A percentile compares a stretch with the other conserved stretches of the same genome.
phyloP scores from a whole-genome alignment of 148 eudicot genomes.

The Pharnaceum exiguum region DNA sequence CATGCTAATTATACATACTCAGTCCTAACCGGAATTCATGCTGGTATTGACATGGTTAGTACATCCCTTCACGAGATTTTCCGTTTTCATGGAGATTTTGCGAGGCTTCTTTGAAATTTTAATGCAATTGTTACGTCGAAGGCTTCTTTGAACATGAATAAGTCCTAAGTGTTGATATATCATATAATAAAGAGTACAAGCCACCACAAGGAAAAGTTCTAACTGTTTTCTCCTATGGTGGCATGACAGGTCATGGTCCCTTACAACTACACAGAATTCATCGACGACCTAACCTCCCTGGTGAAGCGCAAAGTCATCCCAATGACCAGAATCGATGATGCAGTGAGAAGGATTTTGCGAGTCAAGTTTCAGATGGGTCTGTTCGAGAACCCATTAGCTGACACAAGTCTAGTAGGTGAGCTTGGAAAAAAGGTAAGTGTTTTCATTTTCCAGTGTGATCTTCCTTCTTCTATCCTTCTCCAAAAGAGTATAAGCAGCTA shows the following conservation, averaged over 20 bases:
- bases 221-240: neutral
- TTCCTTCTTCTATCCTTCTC: neutral
- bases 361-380: conserved; percentile 61
- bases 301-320: conserved; percentile 47
- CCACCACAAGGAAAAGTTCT: no score
- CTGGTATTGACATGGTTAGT: conserved; percentile 88
- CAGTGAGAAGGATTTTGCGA: conserved; percentile 54
- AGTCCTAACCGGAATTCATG: conserved; percentile 49
- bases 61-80: no score
- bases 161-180: no score
- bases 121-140: no score
- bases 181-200: no score
- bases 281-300: conserved; percentile 30
- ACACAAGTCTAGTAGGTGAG: conserved; percentile 34
- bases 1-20: conserved; percentile 71
- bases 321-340: conserved; percentile 63
- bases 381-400: conserved; percentile 61
- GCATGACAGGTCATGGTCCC: conserved; percentile 61
- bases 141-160: no score
- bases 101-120: no score
- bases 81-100: no score
- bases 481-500: neutral
- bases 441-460: neutral
- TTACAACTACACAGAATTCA: conserved; percentile 42
- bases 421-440: conserved; percentile 47